Evolutionary conservation across 108 stramenopile genomes (phyloP).

Genomic region (Nannochloropsis oceanica): DNA sequence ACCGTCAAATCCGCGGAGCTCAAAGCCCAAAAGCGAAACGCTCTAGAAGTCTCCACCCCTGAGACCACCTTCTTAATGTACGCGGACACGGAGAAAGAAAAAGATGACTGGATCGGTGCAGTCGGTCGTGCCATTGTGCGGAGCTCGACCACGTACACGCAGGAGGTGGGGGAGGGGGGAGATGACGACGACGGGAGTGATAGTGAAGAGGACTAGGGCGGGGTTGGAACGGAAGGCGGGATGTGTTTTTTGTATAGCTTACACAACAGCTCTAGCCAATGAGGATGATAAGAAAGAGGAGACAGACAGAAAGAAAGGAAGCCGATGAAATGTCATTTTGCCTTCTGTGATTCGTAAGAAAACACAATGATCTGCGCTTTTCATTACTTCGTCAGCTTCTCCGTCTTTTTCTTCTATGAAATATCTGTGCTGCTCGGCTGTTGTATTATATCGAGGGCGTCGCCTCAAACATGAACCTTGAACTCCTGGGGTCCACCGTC

Average conservation of each 20-base stretch:
- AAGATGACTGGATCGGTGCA: conserved; percentile 99
- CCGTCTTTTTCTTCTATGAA: no score
- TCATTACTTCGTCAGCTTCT: no score
- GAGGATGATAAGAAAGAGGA: no score
- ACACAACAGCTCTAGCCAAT: no score
- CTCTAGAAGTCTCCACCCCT: conserved; percentile 91
- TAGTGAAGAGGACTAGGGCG: not conserved
- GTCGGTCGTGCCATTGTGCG: conserved; percentile 96
- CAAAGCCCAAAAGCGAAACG: conserved; percentile 80
- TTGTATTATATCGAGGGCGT: not conserved
- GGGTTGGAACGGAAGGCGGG: not conserved
- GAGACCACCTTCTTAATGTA: conserved; percentile 83
- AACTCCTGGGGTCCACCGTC: conserved; percentile 26
- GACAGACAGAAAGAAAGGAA: no score
- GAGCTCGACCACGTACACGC: conserved; percentile 44
- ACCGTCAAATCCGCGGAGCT: conserved; percentile 97
- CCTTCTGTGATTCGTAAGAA: no score
- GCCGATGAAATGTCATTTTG: no score
- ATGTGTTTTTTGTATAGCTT: no score
- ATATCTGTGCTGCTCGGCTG: no score
- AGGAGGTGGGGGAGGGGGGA: conserved; percentile 1
- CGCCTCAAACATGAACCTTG: conserved; percentile 28
- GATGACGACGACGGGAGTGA: not conserved
- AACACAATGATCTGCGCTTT: no score
- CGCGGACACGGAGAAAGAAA: conserved; percentile 91